Evolutionary conservation across 2,329 filamentous ascomycete genomes (phyloP).

Genomic region (Colletotrichum caudatum): DNA sequence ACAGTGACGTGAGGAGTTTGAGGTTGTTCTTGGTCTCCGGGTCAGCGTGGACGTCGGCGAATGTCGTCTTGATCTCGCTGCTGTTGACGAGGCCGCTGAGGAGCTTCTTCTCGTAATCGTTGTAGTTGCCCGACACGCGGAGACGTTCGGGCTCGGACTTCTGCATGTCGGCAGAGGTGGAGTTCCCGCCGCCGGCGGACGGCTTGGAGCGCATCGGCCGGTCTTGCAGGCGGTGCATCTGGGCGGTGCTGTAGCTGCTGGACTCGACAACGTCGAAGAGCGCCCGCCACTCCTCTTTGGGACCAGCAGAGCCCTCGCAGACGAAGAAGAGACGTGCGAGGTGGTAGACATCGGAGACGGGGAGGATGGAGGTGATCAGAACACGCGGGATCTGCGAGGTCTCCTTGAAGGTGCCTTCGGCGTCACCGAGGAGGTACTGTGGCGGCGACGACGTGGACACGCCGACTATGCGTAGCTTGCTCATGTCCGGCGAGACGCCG

Average conservation of each 20-base stretch:
- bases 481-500: constrained; percentile 41
- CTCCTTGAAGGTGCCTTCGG: constrained; percentile 35
- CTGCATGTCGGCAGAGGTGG: constrained; percentile 19
- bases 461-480: constrained; percentile 35
- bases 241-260: constrained; percentile 36
- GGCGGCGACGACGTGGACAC: constrained; percentile 37
- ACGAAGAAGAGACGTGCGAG: constrained; percentile 48
- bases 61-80: constrained; percentile 85
- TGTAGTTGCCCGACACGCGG: constrained; percentile 60
- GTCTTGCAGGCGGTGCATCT: constrained; percentile 24
- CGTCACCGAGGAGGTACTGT: constrained; percentile 34
- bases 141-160: constrained; percentile 41
- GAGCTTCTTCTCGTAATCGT: constrained; percentile 84
- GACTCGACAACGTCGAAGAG: constrained; percentile 43
- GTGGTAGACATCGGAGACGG: constrained; percentile 55
- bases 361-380: constrained; percentile 49
- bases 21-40: constrained; percentile 86
- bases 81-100: constrained; percentile 85
- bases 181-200: constrained; percentile 36
- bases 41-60: constrained; percentile 86
- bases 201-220: constrained; percentile 39
- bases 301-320: constrained; percentile 32
- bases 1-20: constrained; percentile 88
- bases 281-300: constrained; percentile 29
- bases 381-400: constrained; percentile 42